A percentile compares a stretch with the other conserved stretches of the same genome.
phyloP scores from a whole-genome alignment of 1,284 basidiomycete genomes.

The Ustilago curta region DNA sequence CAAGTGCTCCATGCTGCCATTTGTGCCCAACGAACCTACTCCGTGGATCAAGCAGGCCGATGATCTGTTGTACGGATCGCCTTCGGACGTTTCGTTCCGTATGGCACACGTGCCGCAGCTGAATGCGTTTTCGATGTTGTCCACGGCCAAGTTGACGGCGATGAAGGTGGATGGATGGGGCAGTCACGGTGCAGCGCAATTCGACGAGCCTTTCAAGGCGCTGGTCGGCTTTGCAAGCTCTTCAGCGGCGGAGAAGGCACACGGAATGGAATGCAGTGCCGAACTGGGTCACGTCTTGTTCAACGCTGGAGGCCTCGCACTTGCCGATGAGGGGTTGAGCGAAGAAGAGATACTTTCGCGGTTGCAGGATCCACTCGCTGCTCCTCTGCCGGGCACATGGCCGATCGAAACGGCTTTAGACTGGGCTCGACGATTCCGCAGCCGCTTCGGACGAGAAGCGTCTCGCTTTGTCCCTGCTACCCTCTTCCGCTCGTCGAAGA shows the following conservation, averaged over 20 bases:
- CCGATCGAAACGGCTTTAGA: conserved; percentile 22
- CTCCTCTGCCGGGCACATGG: conserved; percentile 41
- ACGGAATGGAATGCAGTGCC: conserved; percentile 26
- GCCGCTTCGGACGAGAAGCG: conserved; percentile 30
- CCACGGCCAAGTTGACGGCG: conserved; percentile 10
- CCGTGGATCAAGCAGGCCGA: conserved; percentile 42
- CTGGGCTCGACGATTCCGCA: conserved; percentile 35
- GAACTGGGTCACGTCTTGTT: conserved; percentile 42
- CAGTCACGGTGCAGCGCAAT: conserved; percentile 8
- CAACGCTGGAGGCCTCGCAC: conserved; percentile 18
- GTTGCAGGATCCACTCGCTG: conserved; percentile 35
- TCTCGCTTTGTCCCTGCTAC: conserved; percentile 40
- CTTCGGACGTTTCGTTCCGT: conserved; percentile 34
- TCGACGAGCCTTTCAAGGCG: conserved; percentile 26
- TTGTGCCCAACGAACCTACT: conserved; percentile 42
- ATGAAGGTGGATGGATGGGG: conserved; percentile 35
- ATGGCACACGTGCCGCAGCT: conserved; percentile 28
- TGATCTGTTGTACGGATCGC: conserved; percentile 30
- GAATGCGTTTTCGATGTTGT: conserved; percentile 21
- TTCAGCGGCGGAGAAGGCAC: background rate
- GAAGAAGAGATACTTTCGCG: conserved; percentile 27
- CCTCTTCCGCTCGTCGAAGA: conserved; percentile 44
- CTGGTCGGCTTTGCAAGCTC: conserved; percentile 7
- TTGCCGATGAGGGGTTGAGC: conserved; percentile 30
- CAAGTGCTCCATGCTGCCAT: conserved; percentile 45